Percentiles rank a stretch among this genome's conserved stretches.
Conservation (phyloP, 2,329 filamentous ascomycete species). For the Fusarium abutilonis region DNA sequence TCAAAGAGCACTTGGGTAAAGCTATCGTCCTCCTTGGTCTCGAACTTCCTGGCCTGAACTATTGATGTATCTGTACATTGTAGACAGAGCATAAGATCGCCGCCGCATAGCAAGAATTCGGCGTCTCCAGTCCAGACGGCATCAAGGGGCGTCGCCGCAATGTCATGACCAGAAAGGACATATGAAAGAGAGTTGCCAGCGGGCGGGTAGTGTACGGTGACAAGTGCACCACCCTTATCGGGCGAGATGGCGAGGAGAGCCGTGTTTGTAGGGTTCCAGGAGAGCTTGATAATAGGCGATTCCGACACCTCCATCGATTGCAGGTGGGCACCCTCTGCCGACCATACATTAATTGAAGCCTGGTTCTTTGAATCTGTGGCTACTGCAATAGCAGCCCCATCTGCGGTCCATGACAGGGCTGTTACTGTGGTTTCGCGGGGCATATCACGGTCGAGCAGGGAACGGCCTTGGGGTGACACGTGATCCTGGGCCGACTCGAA, state of each 20-base stretch:
- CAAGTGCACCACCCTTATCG: slow-evolving; percentile 61
- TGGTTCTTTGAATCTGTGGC: slow-evolving; percentile 64
- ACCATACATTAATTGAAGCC: slow-evolving; percentile 67
- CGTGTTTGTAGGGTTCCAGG: slow-evolving; percentile 67
- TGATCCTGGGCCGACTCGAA: slow-evolving; percentile 54
- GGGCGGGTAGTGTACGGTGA: slow-evolving; percentile 64
- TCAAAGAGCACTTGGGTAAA: slow-evolving; percentile 68
- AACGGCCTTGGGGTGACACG: slow-evolving; percentile 51
- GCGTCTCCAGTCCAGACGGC: slow-evolving; percentile 68
- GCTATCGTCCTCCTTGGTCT: slow-evolving; percentile 63
- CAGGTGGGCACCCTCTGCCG: slow-evolving; percentile 61
- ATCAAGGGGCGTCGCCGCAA: slow-evolving; percentile 63
- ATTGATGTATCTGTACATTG: slow-evolving; percentile 60
- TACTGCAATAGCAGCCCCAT: slow-evolving; percentile 66
- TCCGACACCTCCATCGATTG: slow-evolving; percentile 67
- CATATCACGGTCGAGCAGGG: slow-evolving; percentile 63
- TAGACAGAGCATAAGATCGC: slow-evolving; percentile 62
- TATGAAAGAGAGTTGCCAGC: slow-evolving; percentile 59
- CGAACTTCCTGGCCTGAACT: slow-evolving; percentile 58
- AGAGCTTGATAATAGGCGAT: slow-evolving; percentile 69
- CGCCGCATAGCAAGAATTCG: slow-evolving; percentile 69
- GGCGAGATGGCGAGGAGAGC: slow-evolving; percentile 68
- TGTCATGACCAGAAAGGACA: slow-evolving; percentile 60
- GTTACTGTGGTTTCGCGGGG: slow-evolving; percentile 64
- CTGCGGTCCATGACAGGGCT: slow-evolving; percentile 68